phyloP scores from a whole-genome alignment of 495 filamentous ascomycete species.

The Usnea hakonensis region DNA sequence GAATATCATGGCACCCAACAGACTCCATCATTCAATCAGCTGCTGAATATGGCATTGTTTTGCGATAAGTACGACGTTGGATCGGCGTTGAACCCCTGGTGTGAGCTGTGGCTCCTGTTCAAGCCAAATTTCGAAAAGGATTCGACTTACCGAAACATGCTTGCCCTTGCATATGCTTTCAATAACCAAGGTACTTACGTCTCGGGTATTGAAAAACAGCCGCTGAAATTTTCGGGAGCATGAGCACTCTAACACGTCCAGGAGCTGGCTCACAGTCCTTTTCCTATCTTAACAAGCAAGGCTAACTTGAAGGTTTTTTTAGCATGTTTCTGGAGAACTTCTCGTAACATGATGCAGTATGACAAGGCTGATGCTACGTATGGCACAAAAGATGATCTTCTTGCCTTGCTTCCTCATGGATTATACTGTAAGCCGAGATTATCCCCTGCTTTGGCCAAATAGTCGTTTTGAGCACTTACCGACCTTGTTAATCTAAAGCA shows the following conservation, averaged over 20 bases:
- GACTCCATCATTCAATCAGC: not conserved
- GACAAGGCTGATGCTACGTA: not conserved
- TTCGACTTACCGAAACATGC: not conserved
- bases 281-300: no score
- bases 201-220: no score
- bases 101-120: constrained; percentile 11
- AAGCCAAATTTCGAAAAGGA: not conserved
- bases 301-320: no score
- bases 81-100: constrained; percentile 19
- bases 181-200: not conserved
- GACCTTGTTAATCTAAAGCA: not conserved
- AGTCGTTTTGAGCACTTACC: not conserved
- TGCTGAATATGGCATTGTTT: not conserved
- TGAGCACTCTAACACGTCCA: no score
- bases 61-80: constrained; percentile 24
- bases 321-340: not conserved
- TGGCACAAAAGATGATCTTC: not conserved
- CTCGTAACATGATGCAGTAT: not conserved
- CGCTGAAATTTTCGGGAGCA: no score
- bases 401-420: not conserved
- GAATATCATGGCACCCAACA: not conserved
- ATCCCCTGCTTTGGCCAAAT: not conserved
- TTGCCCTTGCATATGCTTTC: not conserved
- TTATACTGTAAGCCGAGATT: not conserved
- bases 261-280: no score